These are phyloP conservation scores for Thelephora ganbajun DNA, from an alignment of 768 basidiomycete genomes.

Conservation along the genomic window DNA sequence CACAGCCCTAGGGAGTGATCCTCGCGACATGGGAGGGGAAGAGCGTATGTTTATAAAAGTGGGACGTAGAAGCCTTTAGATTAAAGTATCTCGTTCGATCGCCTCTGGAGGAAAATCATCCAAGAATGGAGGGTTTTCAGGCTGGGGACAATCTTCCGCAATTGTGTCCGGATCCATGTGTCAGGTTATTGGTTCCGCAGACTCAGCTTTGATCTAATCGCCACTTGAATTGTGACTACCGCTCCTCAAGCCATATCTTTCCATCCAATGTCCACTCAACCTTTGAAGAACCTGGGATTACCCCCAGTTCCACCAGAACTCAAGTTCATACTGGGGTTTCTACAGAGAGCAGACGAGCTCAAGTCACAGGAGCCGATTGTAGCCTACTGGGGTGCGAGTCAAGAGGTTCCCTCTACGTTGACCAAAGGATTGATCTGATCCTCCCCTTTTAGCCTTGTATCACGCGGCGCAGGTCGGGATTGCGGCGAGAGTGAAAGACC, in stretches of 20 bases:
- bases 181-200: too few species aligned
- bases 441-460: constrained; percentile 52
- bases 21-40: too few species aligned
- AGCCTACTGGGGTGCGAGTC: constrained; percentile 83
- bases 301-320: constrained; percentile 48
- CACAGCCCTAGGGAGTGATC: too few species aligned
- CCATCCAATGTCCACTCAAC: neutral
- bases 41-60: too few species aligned
- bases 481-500: constrained; percentile 51
- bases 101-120: too few species aligned
- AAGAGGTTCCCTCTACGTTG: neutral
- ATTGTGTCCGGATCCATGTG: too few species aligned
- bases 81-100: too few species aligned
- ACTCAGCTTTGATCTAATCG: too few species aligned
- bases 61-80: too few species aligned
- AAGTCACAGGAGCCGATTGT: constrained; percentile 71
- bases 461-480: constrained; percentile 87
- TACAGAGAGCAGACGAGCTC: constrained; percentile 87
- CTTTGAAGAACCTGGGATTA: constrained; percentile 26
- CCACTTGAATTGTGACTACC: neutral
- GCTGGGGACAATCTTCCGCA: too few species aligned
- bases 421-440: constrained; percentile 2
- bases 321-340: constrained; percentile 59
- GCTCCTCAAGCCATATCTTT: too few species aligned
- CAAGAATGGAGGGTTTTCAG: too few species aligned